Evolutionary conservation across 148 eudicot genomes (phyloP).

Genomic region (Vaccinium darrowii): DNA sequence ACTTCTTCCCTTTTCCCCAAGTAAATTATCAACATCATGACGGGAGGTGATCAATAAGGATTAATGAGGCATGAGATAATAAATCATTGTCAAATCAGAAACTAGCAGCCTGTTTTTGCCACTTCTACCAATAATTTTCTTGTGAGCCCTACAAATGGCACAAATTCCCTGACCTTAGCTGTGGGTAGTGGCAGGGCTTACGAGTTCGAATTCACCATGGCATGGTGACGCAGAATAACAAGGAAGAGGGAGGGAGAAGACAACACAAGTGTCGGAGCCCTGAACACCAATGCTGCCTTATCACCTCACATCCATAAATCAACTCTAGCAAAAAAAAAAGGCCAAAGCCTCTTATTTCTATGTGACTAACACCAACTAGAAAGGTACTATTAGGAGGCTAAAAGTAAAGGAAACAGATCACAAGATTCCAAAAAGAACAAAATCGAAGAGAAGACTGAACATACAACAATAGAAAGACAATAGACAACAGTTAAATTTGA

Average conservation of each 20-base stretch:
- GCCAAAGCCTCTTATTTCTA: neutral
- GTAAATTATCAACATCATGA: neutral
- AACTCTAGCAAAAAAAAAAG: neutral
- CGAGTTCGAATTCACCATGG: neutral
- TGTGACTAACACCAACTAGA: neutral
- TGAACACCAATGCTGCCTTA: neutral
- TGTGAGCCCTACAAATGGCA: neutral
- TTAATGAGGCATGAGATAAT: neutral
- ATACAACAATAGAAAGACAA: neutral
- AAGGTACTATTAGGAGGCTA: neutral
- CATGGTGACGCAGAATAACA: neutral
- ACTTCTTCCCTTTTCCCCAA: neutral
- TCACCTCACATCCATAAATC: neutral
- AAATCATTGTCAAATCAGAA: slow-evolving; percentile 1
- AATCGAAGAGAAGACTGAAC: neutral
- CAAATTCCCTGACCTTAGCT: neutral
- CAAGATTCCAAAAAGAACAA: neutral
- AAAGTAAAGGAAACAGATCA: neutral
- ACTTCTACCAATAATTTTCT: neutral
- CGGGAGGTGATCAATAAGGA: neutral
- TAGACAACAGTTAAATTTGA: neutral
- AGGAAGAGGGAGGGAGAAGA: neutral
- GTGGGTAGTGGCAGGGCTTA: neutral
- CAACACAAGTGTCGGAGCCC: neutral
- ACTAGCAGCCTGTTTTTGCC: slow-evolving; percentile 1